Evolutionary conservation across 1,139 yeast genomes (phyloP).

Genomic region (Kurtzmaniella quercitrusa): DNA sequence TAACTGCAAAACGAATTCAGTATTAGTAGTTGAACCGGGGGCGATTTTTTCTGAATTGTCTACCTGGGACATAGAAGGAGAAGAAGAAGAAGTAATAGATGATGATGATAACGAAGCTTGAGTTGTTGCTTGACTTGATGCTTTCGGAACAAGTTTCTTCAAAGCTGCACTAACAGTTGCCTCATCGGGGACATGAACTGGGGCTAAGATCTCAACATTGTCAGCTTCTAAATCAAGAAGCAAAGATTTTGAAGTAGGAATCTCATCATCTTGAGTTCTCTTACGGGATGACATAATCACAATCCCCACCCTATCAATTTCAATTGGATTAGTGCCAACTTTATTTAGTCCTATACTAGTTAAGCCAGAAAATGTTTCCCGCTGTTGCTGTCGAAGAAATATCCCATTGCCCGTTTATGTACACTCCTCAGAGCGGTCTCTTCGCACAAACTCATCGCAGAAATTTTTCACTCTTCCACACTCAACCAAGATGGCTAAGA

Average conservation of each 20-base stretch:
- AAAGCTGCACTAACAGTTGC: constrained; percentile 17
- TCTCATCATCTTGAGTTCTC: not conserved
- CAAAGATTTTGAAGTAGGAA: not conserved
- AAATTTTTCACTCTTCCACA: constrained; percentile 10
- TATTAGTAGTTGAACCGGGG: not conserved
- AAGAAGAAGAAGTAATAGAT: no score
- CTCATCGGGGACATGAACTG: not conserved
- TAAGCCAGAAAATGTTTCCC: not conserved
- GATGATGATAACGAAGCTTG: no score
- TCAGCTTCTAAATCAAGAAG: not conserved
- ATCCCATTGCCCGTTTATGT: not conserved
- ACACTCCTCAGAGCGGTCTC: not conserved
- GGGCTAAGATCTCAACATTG: not conserved
- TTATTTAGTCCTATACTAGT: not conserved
- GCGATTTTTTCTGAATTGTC: not conserved
- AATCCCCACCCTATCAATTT: not conserved
- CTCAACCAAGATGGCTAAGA: constrained; percentile 46
- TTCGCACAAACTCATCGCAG: constrained; percentile 3
- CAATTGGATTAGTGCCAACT: not conserved
- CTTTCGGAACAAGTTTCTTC: constrained; percentile 12
- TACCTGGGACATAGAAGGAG: no score
- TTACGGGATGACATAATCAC: not conserved
- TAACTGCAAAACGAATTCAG: not conserved
- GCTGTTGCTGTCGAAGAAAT: not conserved
- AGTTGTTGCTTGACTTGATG: not conserved